Conservation (phyloP, 2,329 filamentous ascomycete species). For the Exophiala phaeomuriformis region DNA sequence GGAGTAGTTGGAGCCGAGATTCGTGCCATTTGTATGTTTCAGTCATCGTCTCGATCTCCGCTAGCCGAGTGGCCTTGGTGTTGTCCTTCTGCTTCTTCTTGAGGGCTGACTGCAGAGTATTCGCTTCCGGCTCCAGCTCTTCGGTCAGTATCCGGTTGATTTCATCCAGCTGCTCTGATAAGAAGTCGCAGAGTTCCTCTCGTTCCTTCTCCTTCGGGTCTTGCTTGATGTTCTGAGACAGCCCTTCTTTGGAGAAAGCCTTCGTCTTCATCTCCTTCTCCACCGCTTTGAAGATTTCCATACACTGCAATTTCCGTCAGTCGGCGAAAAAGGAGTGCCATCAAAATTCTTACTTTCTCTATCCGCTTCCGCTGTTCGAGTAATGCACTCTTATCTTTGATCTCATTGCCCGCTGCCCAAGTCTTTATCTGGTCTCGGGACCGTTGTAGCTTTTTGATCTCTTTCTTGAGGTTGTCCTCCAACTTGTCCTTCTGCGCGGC, state of each 20-base stretch:
- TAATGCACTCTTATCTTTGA: slow-evolving; percentile 97
- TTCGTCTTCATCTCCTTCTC: slow-evolving; percentile 99
- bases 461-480: slow-evolving; percentile 94
- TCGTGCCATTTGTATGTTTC: slow-evolving; percentile 97
- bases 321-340: neutral
- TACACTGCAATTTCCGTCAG: slow-evolving; percentile 41
- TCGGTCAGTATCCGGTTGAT: slow-evolving; percentile 74
- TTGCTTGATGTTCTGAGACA: slow-evolving; percentile 83
- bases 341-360: slow-evolving; percentile 65
- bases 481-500: slow-evolving; percentile 95
- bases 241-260: slow-evolving; percentile 95
- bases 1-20: slow-evolving; percentile 80
- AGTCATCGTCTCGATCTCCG: slow-evolving; percentile 73
- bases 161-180: slow-evolving; percentile 80
- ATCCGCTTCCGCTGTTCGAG: slow-evolving; percentile 92
- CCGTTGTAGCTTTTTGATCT: slow-evolving; percentile 99
- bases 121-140: slow-evolving; percentile 79
- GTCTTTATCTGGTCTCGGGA: slow-evolving; percentile 98
- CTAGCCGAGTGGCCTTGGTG: slow-evolving; percentile 76
- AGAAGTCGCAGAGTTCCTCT: slow-evolving; percentile 76
- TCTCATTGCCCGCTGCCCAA: slow-evolving; percentile 96
- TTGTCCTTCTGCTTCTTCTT: slow-evolving; percentile 91
- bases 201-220: slow-evolving; percentile 98
- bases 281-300: slow-evolving; percentile 99
- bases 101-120: slow-evolving; percentile 75